phyloP scores from a whole-genome alignment of 1,284 basidiomycete species.

The Butyriboletus regius region DNA sequence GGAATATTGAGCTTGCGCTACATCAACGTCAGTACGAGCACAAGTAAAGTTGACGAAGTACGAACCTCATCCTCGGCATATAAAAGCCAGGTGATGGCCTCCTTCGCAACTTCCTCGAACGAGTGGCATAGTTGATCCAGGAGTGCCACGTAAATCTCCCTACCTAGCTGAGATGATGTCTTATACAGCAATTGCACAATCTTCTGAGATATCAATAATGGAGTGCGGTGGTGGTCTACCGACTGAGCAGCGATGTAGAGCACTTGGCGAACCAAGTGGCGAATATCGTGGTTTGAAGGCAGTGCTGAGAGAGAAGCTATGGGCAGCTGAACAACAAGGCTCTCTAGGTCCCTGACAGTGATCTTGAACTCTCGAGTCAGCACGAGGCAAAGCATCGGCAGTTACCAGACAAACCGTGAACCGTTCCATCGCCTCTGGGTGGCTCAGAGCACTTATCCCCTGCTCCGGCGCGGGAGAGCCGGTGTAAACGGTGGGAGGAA shows the following conservation, averaged over 20 bases:
- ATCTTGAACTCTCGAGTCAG: slow-evolving; percentile 35
- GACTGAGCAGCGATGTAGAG: slow-evolving; percentile 73
- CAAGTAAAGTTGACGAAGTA: slow-evolving; percentile 8
- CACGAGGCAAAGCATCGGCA: background rate
- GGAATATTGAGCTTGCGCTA: slow-evolving; percentile 94
- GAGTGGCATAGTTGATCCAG: slow-evolving; percentile 84
- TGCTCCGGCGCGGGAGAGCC: slow-evolving; percentile 49
- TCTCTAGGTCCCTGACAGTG: slow-evolving; percentile 74
- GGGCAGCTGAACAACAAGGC: slow-evolving; percentile 63
- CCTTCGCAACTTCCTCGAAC: slow-evolving; percentile 89
- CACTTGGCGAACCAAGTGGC: slow-evolving; percentile 75
- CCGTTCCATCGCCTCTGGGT: slow-evolving; percentile 70
- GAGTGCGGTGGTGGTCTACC: slow-evolving; percentile 74
- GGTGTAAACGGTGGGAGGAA: slow-evolving; percentile 41
- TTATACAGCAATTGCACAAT: slow-evolving; percentile 86
- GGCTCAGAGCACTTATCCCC: slow-evolving; percentile 40
- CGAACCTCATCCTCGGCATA: slow-evolving; percentile 92
- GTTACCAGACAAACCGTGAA: slow-evolving; percentile 49
- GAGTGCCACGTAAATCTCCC: slow-evolving; percentile 85
- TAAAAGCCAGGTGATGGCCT: slow-evolving; percentile 93
- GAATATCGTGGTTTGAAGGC: slow-evolving; percentile 79
- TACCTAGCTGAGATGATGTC: slow-evolving; percentile 70
- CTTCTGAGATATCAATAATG: slow-evolving; percentile 89
- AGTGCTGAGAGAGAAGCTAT: slow-evolving; percentile 60
- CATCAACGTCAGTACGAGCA: slow-evolving; percentile 12